Evolutionary conservation across 228 moss, liverwort and hornwort genomes (phyloP).

Genomic region (Sphagnum magellanicum): DNA sequence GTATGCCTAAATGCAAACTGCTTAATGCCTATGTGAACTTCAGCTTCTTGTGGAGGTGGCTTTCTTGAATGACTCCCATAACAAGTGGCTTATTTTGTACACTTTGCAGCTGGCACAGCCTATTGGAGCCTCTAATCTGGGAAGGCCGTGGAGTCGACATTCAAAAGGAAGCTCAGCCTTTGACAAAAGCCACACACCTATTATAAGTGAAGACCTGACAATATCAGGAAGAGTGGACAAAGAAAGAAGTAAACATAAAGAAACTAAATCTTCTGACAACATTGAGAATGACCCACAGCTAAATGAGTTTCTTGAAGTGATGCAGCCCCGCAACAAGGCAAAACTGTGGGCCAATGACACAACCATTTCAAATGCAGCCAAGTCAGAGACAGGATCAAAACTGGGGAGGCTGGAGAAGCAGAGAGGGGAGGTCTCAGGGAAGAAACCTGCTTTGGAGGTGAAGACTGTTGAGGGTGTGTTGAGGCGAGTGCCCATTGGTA

Average conservation of each 20-base stretch:
- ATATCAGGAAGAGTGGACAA: constrained; percentile 8
- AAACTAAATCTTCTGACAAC: constrained; percentile 13
- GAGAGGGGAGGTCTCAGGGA: constrained; percentile 17
- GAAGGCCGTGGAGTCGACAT: constrained; percentile 97
- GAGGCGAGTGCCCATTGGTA: constrained; percentile 75
- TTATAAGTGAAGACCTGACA: constrained; percentile 19
- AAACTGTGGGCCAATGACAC: constrained; percentile 92
- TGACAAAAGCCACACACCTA: constrained; percentile 18
- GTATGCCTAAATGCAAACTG: no score
- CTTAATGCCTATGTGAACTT: no score
- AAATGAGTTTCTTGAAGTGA: constrained; percentile 78
- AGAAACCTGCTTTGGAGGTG: constrained; percentile 43
- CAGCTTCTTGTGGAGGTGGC: not conserved
- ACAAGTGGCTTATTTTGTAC: not conserved
- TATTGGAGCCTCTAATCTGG: constrained; percentile 63
- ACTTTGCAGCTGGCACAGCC: constrained; percentile 70
- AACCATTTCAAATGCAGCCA: constrained; percentile 16
- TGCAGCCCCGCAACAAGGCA: constrained; percentile 85
- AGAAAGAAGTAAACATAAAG: constrained; percentile 6
- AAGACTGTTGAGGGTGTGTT: constrained; percentile 69
- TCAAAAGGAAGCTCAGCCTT: constrained; percentile 92
- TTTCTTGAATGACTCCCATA: not conserved
- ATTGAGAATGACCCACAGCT: constrained; percentile 63
- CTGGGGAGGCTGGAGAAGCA: constrained; percentile 11
- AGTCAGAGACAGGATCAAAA: constrained; percentile 16